Evolutionary conservation across 306 rosid genomes (phyloP).

Genomic region (Cyclanthera cordifolia): DNA sequence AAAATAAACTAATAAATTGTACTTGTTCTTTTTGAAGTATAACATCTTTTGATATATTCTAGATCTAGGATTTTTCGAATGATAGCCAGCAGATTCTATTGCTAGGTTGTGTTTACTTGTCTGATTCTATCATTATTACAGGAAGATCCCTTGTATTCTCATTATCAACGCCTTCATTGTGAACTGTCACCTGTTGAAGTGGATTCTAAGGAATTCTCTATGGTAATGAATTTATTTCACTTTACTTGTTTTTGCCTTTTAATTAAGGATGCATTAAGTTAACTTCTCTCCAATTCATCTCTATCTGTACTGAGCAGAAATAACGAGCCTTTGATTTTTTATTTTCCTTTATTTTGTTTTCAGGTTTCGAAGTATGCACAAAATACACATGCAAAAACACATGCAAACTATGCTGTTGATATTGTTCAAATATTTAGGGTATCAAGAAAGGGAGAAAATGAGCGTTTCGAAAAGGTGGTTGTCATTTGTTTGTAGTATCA

Average conservation of each 20-base stretch:
- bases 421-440: conserved; percentile 60
- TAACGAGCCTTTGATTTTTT: conserved; percentile 15
- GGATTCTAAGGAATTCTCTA: conserved; percentile 51
- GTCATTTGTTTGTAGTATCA: conserved; percentile 8
- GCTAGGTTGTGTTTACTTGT: not conserved
- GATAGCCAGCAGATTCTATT: not conserved
- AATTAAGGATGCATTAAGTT: not conserved
- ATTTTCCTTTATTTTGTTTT: conserved; percentile 7
- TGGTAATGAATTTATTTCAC: conserved; percentile 35
- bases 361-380: conserved; percentile 68
- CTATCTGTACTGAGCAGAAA: not conserved
- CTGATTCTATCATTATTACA: conserved; percentile 23
- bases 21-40: not conserved
- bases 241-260: not conserved
- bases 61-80: conserved; percentile 4
- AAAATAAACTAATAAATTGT: not conserved
- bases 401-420: conserved; percentile 60
- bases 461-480: conserved; percentile 58
- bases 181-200: conserved; percentile 50
- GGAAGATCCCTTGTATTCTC: conserved; percentile 72
- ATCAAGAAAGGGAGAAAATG: conserved; percentile 58
- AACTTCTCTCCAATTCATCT: not conserved
- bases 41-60: not conserved
- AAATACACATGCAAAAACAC: conserved; percentile 85
- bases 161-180: conserved; percentile 63